These are phyloP conservation scores for Sporothrix phasma DNA, from an alignment of 2,329 filamentous ascomycete species.

Conservation along the genomic window DNA sequence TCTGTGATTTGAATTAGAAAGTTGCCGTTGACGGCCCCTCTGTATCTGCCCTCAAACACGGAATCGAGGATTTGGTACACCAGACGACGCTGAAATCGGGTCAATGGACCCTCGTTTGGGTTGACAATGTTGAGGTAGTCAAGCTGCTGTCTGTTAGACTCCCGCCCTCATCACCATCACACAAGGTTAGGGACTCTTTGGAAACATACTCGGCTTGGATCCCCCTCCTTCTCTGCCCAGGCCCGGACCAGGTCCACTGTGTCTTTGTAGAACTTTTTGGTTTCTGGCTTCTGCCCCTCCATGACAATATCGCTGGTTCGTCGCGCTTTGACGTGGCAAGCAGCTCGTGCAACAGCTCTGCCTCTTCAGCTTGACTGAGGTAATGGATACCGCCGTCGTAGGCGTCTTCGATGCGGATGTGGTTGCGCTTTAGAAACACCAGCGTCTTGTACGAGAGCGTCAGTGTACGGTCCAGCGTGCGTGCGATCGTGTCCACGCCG, in stretches of 20 bases:
- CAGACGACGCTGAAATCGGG: conserved; percentile 23
- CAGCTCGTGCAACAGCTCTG: conserved; percentile 4
- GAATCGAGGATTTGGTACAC: conserved; percentile 22
- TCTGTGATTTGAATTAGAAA: conserved; percentile 18
- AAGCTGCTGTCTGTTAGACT: neutral
- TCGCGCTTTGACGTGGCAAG: neutral
- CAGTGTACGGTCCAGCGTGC: conserved; percentile 23
- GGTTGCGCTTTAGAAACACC: conserved; percentile 23
- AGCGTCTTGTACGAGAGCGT: conserved; percentile 24
- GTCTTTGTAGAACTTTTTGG: conserved; percentile 15
- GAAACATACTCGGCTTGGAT: neutral
- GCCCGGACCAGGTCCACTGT: neutral
- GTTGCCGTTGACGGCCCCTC: conserved; percentile 8
- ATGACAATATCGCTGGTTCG: conserved; percentile 2
- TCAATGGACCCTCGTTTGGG: conserved; percentile 21
- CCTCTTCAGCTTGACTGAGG: conserved; percentile 23
- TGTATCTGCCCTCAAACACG: conserved; percentile 20
- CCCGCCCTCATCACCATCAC: no score
- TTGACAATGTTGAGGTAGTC: conserved; percentile 19
- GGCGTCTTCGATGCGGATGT: conserved; percentile 22
- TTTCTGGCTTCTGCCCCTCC: conserved; percentile 1
- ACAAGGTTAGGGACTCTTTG: no score
- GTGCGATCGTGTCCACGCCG: conserved; percentile 17
- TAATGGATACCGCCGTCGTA: conserved; percentile 26
- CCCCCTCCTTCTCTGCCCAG: conserved; percentile 13